These are phyloP conservation scores for Salinomyces thailandicus DNA, from an alignment of 2,329 filamentous ascomycete genomes.

Conservation along the genomic window DNA sequence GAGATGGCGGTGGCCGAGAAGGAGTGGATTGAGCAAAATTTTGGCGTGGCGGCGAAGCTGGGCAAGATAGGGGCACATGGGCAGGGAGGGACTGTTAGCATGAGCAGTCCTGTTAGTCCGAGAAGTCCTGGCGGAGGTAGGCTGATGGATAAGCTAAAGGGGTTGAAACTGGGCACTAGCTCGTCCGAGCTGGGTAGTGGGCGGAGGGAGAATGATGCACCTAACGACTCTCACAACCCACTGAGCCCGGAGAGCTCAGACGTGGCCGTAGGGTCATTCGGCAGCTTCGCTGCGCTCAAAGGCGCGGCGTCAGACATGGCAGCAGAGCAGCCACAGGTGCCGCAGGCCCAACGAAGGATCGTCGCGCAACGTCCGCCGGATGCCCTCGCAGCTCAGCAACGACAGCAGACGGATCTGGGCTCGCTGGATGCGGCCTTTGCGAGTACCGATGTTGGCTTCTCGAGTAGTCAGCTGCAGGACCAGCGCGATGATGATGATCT, in stretches of 20 bases:
- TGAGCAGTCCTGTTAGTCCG: conserved; percentile 48
- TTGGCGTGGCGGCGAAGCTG: conserved; percentile 48
- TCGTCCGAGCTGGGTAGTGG: conserved; percentile 12
- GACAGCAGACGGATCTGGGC: conserved; percentile 29
- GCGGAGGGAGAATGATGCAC: conserved; percentile 14
- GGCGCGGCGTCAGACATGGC: conserved; percentile 33
- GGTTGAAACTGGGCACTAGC: conserved; percentile 66
- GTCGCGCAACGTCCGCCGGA: conserved; percentile 24
- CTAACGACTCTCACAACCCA: conserved; percentile 33
- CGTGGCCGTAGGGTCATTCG: conserved; percentile 52
- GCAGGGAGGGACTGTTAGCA: conserved; percentile 20
- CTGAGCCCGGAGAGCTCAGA: conserved; percentile 54
- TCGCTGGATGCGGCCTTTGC: conserved; percentile 22
- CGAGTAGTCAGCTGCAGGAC: conserved; percentile 9
- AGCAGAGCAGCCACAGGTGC: conserved; percentile 32
- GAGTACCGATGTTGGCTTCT: conserved; percentile 21
- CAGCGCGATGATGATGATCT: conserved; percentile 64
- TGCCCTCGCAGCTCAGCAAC: conserved; percentile 30
- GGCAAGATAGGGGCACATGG: conserved; percentile 28
- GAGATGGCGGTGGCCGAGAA: conserved; percentile 77
- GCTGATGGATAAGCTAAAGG: conserved; percentile 68
- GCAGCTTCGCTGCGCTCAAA: conserved; percentile 48
- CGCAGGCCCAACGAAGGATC: conserved; percentile 12
- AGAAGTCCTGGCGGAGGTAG: conserved; percentile 54
- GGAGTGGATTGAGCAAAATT: conserved; percentile 75